Evolutionary conservation across 2,329 filamentous ascomycete genomes (phyloP).

Genomic region (Talaromyces sp.): DNA sequence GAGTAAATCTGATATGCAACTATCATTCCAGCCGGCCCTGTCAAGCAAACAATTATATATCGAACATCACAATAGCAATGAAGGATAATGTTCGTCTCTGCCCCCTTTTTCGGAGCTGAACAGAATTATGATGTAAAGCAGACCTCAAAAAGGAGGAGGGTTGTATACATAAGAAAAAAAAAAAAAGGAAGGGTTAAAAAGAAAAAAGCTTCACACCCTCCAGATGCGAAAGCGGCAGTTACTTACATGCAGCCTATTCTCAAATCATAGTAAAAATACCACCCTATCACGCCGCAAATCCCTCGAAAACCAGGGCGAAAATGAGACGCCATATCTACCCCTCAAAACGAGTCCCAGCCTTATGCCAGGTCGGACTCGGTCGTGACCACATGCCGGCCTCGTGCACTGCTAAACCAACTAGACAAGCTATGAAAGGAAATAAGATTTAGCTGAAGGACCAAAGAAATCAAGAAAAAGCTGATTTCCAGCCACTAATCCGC

Average conservation of each 20-base stretch:
- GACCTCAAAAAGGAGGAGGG: not conserved
- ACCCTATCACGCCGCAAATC: not conserved
- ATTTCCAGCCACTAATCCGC: not conserved
- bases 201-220: not conserved
- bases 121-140: not conserved
- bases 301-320: not conserved
- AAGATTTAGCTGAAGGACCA: not conserved
- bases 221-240: not conserved
- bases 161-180: not conserved
- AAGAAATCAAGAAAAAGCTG: not conserved
- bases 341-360: not conserved
- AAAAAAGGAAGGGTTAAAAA: not conserved
- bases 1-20: not conserved
- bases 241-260: not conserved
- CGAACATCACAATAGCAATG: not conserved
- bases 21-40: not conserved
- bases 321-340: slow-evolving; percentile 1
- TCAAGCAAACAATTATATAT: not conserved
- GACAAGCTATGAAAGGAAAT: not conserved
- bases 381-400: not conserved
- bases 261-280: not conserved
- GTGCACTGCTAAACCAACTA: not conserved
- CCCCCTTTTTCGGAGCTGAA: not conserved
- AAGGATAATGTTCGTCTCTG: not conserved
- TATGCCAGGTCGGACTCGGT: not conserved